phyloP scores from a whole-genome alignment of 202 grass and related monocot genomes.

The Schoenoplectus triqueter region DNA sequence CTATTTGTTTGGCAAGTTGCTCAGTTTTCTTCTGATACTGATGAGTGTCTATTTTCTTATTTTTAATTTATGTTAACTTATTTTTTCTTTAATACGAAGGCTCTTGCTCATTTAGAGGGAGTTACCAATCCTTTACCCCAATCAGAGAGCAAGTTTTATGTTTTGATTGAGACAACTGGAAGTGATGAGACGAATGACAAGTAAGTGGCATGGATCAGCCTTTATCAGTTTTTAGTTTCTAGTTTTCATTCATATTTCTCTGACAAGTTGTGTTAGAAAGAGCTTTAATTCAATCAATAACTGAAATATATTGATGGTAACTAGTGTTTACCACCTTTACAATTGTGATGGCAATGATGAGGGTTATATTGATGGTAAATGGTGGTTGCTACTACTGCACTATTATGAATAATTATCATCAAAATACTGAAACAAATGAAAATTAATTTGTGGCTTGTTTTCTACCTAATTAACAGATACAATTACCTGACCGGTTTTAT shows the following conservation, averaged over 20 bases:
- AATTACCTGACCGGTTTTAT: background rate
- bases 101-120: constrained; percentile 84
- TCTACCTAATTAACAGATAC: background rate
- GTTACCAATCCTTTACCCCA: constrained; percentile 78
- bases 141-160: constrained; percentile 69
- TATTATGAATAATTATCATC: background rate
- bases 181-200: constrained; percentile 94
- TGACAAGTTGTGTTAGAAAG: background rate
- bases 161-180: constrained; percentile 93
- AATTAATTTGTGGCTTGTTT: background rate
- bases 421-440: constrained; percentile 2
- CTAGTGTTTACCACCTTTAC: background rate
- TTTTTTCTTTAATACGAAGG: constrained; percentile 58
- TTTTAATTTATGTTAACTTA: constrained; percentile 35
- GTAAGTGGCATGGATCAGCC: constrained; percentile 46
- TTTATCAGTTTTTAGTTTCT: constrained; percentile 14
- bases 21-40: constrained; percentile 30
- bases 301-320: background rate
- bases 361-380: background rate
- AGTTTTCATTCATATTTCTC: constrained; percentile 20
- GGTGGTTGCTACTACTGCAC: background rate
- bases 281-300: background rate
- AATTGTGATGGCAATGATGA: background rate
- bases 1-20: constrained; percentile 79
- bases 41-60: constrained; percentile 30